A percentile compares a stretch with the other conserved stretches of the same genome.
These are phyloP conservation scores for Astrothelium subdiscretum DNA, from an alignment of 495 filamentous ascomycete genomes.

Conservation along the genomic window DNA sequence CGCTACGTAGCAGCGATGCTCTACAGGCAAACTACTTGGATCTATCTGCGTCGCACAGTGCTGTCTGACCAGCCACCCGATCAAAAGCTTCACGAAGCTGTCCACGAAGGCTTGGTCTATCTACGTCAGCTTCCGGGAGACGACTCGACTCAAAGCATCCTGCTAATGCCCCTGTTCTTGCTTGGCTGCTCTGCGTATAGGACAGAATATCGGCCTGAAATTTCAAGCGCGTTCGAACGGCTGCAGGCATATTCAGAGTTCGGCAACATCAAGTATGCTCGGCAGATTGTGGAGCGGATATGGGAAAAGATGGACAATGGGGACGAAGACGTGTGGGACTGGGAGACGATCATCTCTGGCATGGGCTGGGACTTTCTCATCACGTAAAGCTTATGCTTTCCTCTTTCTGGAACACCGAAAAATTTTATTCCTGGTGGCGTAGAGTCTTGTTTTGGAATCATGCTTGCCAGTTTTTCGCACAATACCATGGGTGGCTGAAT, in stretches of 20 bases:
- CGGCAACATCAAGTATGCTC: constrained; percentile 66
- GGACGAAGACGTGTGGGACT: constrained; percentile 73
- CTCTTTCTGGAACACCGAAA: background rate
- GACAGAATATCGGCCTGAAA: constrained; percentile 52
- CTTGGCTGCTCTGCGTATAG: constrained; percentile 80
- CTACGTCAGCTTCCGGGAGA: constrained; percentile 50
- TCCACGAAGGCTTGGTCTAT: constrained; percentile 64
- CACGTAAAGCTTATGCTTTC: constrained; percentile 36
- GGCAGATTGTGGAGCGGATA: constrained; percentile 62
- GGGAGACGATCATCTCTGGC: constrained; percentile 66
- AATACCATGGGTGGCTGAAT: background rate
- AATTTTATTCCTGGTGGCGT: background rate
- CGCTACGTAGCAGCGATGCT: constrained; percentile 68
- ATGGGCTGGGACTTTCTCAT: constrained; percentile 78
- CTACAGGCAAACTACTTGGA: constrained; percentile 84
- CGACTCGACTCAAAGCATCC: constrained; percentile 55
- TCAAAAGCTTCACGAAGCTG: constrained; percentile 54
- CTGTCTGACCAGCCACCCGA: constrained; percentile 52
- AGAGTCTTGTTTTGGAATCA: background rate
- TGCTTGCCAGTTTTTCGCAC: background rate
- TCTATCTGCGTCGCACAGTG: constrained; percentile 79
- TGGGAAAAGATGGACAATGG: constrained; percentile 75
- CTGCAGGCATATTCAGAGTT: constrained; percentile 69
- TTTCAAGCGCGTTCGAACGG: constrained; percentile 54
- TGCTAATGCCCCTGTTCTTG: constrained; percentile 80